A percentile compares a stretch with the other conserved stretches of the same genome.
phyloP scores from a whole-genome alignment of 2,329 filamentous ascomycete genomes.

The Pyricularia grisea region DNA sequence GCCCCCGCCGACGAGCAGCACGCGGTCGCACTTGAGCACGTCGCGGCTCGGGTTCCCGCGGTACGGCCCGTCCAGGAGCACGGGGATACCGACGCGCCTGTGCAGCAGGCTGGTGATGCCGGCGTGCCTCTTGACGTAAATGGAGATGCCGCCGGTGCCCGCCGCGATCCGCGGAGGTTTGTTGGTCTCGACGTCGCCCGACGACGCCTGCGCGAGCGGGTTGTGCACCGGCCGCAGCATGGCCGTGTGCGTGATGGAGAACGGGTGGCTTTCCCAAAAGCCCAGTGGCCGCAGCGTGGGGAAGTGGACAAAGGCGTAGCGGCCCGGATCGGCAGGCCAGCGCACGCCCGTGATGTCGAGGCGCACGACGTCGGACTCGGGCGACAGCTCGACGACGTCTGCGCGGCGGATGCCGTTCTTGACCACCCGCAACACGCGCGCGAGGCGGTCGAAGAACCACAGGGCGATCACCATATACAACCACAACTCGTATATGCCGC shows the following conservation, averaged over 20 bases:
- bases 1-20: slow-evolving; percentile 35
- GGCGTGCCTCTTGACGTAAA: slow-evolving; percentile 23
- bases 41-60: slow-evolving; percentile 15
- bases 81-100: slow-evolving; percentile 16
- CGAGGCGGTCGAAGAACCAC: slow-evolving; percentile 31
- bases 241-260: slow-evolving; percentile 28
- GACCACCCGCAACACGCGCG: slow-evolving; percentile 26
- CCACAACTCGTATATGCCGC: slow-evolving; percentile 2
- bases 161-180: not conserved
- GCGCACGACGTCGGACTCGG: slow-evolving; percentile 21
- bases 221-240: slow-evolving; percentile 35
- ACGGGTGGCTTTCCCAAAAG: slow-evolving; percentile 46
- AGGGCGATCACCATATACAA: slow-evolving; percentile 15
- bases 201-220: slow-evolving; percentile 30
- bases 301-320: slow-evolving; percentile 38
- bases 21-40: slow-evolving; percentile 21
- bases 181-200: slow-evolving; percentile 2
- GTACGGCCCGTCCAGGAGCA: slow-evolving; percentile 31
- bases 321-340: slow-evolving; percentile 20
- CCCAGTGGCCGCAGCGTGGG: slow-evolving; percentile 28
- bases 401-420: slow-evolving; percentile 24
- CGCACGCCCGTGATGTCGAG: slow-evolving; percentile 19
- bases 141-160: slow-evolving; percentile 18
- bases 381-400: slow-evolving; percentile 15
- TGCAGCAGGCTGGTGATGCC: slow-evolving; percentile 25